Conservation (phyloP, 2,329 filamentous ascomycete species). For the Dryadomyces quercivorus region DNA sequence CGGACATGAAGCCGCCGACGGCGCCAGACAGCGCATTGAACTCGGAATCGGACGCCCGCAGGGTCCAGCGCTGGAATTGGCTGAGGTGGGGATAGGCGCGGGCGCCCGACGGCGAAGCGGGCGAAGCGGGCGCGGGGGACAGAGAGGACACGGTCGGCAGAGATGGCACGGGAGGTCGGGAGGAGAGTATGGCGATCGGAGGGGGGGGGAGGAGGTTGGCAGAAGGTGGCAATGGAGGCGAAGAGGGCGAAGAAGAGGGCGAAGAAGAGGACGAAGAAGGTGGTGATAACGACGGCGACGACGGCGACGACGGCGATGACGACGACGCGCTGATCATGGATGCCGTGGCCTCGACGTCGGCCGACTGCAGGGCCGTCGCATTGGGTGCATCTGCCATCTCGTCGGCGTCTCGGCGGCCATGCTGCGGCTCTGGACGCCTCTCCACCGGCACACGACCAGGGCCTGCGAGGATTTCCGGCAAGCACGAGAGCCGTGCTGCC, state of each 20-base stretch:
- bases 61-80: constrained; percentile 32
- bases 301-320: not conserved
- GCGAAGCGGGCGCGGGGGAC: not conserved
- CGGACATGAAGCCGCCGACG: constrained; percentile 80
- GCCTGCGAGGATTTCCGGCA: not conserved
- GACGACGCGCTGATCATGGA: not conserved
- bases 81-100: not conserved
- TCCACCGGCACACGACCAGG: not conserved
- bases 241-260: not conserved
- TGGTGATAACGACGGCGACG: not conserved
- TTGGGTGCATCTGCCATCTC: constrained; percentile 19
- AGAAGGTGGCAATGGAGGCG: not conserved
- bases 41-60: constrained; percentile 43
- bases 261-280: not conserved
- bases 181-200: not conserved
- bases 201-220: too few species aligned
- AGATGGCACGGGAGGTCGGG: not conserved
- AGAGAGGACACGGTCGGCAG: not conserved
- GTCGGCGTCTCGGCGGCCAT: not conserved
- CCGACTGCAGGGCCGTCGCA: constrained; percentile 11
- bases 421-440: not conserved
- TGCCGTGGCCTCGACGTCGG: too few species aligned
- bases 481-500: not conserved
- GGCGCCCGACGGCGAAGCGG: not conserved
- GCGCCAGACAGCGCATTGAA: constrained; percentile 83